Evolutionary conservation across 306 rosid genomes (phyloP).

Genomic region (Cicer pinnatifidum): DNA sequence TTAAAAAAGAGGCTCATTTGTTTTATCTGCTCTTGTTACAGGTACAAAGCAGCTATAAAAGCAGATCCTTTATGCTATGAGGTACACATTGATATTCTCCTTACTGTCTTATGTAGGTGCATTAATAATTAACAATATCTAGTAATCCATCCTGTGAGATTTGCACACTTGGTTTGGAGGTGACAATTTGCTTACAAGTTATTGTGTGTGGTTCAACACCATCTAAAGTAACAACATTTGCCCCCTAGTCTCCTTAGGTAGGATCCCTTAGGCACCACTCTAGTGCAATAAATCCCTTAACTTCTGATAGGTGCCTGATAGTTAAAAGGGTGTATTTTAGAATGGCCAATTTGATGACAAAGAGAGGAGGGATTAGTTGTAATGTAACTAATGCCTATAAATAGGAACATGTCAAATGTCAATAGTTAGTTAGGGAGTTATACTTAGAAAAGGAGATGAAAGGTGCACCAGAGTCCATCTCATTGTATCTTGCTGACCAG

Average conservation of each 20-base stretch:
- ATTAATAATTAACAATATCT: slow-evolving; percentile 30
- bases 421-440: too few species aligned
- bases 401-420: too few species aligned
- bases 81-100: slow-evolving; percentile 56
- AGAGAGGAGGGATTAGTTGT: too few species aligned
- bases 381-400: too few species aligned
- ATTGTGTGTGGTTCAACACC: neutral
- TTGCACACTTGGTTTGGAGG: slow-evolving; percentile 3
- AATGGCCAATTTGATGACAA: too few species aligned
- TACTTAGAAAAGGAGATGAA: too few species aligned
- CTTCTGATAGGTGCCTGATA: neutral
- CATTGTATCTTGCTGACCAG: neutral
- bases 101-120: slow-evolving; percentile 29
- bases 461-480: too few species aligned
- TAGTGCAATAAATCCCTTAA: slow-evolving; percentile 4
- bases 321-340: too few species aligned
- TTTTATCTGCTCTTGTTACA: slow-evolving; percentile 48
- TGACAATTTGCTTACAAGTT: slow-evolving; percentile 1
- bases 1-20: slow-evolving; percentile 29
- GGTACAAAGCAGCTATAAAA: slow-evolving; percentile 96
- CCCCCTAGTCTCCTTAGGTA: neutral
- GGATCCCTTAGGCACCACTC: neutral
- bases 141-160: slow-evolving; percentile 8
- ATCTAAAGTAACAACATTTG: neutral
- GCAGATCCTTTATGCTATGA: slow-evolving; percentile 98